phyloP scores from a whole-genome alignment of 139 green algal species.

The Auxenochlorella pyrenoidosa region DNA sequence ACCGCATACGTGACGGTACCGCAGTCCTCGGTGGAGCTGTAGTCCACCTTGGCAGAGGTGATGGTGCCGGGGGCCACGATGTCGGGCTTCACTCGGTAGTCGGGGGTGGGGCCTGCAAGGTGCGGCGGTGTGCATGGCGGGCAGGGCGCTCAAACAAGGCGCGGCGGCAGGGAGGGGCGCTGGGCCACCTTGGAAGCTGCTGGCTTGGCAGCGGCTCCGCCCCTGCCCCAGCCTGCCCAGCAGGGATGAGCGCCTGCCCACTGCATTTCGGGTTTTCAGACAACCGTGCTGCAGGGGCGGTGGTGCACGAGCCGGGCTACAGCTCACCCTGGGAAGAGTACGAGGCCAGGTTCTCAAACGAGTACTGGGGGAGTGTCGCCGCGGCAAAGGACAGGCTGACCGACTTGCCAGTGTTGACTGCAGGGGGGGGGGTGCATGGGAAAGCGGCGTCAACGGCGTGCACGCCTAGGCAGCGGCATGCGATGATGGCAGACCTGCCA shows the following conservation, averaged over 20 bases:
- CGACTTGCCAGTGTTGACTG: not conserved
- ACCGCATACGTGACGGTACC: slow-evolving; percentile 20
- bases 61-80: slow-evolving; percentile 81
- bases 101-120: slow-evolving; percentile 74
- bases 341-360: slow-evolving; percentile 41
- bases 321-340: slow-evolving; percentile 52
- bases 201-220: no score
- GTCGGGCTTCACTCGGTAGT: slow-evolving; percentile 91
- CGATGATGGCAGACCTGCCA: not conserved
- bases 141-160: not conserved
- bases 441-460: no score
- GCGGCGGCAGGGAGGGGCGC: not conserved
- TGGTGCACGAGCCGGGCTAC: slow-evolving; percentile 52
- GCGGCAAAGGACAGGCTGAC: slow-evolving; percentile 38
- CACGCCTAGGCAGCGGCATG: not conserved
- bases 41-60: slow-evolving; percentile 41
- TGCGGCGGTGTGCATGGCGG: slow-evolving; percentile 21
- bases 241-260: no score
- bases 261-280: no score
- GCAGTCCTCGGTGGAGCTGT: not conserved
- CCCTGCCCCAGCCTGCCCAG: not conserved
- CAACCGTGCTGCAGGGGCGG: not conserved
- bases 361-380: not conserved
- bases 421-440: not conserved
- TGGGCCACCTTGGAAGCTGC: no score